Percentiles rank a stretch among this genome's conserved stretches.
Conservation (phyloP, 495 filamentous ascomycete species). For the Penicillium pulvis region DNA sequence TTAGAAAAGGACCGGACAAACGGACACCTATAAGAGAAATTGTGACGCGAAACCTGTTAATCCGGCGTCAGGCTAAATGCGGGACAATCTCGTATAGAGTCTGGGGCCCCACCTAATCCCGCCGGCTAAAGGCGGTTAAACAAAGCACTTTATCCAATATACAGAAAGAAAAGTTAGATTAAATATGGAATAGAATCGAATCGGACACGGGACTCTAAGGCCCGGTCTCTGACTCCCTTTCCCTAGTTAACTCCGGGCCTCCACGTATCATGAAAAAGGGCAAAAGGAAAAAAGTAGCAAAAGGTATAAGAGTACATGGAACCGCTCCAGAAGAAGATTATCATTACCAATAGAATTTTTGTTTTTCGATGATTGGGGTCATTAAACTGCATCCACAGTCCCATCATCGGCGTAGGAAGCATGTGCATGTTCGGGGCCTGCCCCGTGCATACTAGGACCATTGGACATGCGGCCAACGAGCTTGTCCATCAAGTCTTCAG, state of each 20-base stretch:
- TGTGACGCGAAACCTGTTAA: neutral
- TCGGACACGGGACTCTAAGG: conserved; percentile 5
- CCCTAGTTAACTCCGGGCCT: neutral
- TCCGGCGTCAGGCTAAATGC: conserved; percentile 27
- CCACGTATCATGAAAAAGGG: conserved; percentile 9
- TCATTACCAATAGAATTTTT: conserved; percentile 28
- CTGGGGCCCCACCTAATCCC: conserved; percentile 11
- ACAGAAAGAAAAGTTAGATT: neutral
- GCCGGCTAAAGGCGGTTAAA: conserved; percentile 20
- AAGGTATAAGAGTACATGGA: conserved; percentile 27
- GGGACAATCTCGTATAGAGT: conserved; percentile 2
- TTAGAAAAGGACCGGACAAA: neutral
- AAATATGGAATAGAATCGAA: conserved; percentile 5
- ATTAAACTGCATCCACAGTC: conserved; percentile 39
- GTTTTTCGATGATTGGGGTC: conserved; percentile 10
- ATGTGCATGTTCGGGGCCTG: conserved; percentile 38
- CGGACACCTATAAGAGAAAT: neutral
- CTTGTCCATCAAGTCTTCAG: conserved; percentile 47
- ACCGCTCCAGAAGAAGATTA: conserved; percentile 27
- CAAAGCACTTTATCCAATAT: neutral
- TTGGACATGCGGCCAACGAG: conserved; percentile 42
- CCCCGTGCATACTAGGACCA: conserved; percentile 42
- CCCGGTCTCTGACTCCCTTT: neutral
- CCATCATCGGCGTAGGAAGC: conserved; percentile 35
- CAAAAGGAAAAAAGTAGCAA: conserved; percentile 11